Evolutionary conservation across 1,284 basidiomycete genomes (phyloP).

Genomic region (Leccinum insigne): DNA sequence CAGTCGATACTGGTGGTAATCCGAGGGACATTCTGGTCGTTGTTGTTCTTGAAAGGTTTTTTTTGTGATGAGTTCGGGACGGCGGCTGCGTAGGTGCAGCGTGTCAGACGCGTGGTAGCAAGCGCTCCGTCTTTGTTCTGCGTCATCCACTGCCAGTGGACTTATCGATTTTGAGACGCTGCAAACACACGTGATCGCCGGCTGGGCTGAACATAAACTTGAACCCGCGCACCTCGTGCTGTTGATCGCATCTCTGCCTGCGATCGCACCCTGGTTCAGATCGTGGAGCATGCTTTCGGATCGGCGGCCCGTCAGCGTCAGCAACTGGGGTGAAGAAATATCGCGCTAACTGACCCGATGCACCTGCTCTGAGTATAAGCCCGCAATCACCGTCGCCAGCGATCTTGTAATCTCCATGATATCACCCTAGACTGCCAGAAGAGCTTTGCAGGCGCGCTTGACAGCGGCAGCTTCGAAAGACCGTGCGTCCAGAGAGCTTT

Average conservation of each 20-base stretch:
- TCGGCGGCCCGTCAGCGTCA: neutral
- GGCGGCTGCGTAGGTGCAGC: slow-evolving; percentile 2
- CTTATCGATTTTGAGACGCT: too few species aligned
- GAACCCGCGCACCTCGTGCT: slow-evolving; percentile 40
- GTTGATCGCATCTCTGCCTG: slow-evolving; percentile 54
- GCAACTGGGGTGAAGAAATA: neutral
- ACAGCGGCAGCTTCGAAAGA: slow-evolving; percentile 57
- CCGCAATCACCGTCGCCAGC: slow-evolving; percentile 81
- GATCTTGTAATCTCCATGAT: slow-evolving; percentile 88
- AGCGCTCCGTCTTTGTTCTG: neutral
- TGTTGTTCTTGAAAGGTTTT: neutral
- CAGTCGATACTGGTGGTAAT: slow-evolving; percentile 54
- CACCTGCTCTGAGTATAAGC: slow-evolving; percentile 78
- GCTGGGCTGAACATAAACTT: too few species aligned
- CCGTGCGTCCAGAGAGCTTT: slow-evolving; percentile 41
- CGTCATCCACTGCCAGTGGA: slow-evolving; percentile 1
- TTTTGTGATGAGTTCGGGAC: slow-evolving; percentile 3
- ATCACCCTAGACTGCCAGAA: slow-evolving; percentile 82
- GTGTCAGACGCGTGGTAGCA: slow-evolving; percentile 20
- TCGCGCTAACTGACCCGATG: slow-evolving; percentile 39
- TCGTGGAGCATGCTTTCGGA: slow-evolving; percentile 46
- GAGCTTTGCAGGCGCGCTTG: slow-evolving; percentile 63
- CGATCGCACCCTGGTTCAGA: slow-evolving; percentile 33
- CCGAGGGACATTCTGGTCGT: slow-evolving; percentile 39
- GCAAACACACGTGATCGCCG: too few species aligned